Evolutionary conservation across 2,329 filamentous ascomycete genomes (phyloP).

Genomic region (Verticillium albo-atrum): DNA sequence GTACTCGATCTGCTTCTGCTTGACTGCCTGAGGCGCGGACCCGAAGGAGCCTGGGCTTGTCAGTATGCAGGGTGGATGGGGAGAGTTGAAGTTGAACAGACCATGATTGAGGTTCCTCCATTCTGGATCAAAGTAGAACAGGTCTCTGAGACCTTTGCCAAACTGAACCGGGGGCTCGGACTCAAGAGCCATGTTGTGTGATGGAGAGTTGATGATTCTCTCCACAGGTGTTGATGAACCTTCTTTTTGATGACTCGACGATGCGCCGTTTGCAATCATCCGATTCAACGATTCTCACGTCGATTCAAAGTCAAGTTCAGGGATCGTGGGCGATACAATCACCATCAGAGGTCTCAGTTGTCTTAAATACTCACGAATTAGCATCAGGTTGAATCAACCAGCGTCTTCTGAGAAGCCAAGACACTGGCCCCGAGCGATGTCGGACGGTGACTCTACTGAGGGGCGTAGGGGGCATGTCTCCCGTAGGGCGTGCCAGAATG

Average conservation of each 20-base stretch:
- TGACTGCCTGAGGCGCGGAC: constrained; percentile 62
- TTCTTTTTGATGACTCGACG: neutral
- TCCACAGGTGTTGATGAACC: neutral
- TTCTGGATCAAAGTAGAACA: constrained; percentile 61
- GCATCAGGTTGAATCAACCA: no score
- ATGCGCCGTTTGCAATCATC: no score
- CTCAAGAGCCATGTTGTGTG: neutral
- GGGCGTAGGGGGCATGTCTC: neutral
- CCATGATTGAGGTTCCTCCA: constrained; percentile 77
- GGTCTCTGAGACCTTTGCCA: neutral
- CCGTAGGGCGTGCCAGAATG: neutral
- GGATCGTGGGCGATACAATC: no score
- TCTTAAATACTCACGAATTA: no score
- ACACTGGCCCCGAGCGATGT: neutral
- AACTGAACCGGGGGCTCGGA: neutral
- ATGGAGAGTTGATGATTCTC: neutral
- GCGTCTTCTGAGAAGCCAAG: no score
- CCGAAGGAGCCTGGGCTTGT: constrained; percentile 67
- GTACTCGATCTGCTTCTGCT: constrained; percentile 55
- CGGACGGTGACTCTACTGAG: neutral
- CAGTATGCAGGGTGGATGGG: constrained; percentile 9
- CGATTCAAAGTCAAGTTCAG: no score
- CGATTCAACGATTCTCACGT: no score
- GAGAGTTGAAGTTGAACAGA: constrained; percentile 25
- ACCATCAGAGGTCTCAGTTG: no score